Evolutionary conservation across 768 basidiomycete species (phyloP).

Genomic region (Russula sp.): DNA sequence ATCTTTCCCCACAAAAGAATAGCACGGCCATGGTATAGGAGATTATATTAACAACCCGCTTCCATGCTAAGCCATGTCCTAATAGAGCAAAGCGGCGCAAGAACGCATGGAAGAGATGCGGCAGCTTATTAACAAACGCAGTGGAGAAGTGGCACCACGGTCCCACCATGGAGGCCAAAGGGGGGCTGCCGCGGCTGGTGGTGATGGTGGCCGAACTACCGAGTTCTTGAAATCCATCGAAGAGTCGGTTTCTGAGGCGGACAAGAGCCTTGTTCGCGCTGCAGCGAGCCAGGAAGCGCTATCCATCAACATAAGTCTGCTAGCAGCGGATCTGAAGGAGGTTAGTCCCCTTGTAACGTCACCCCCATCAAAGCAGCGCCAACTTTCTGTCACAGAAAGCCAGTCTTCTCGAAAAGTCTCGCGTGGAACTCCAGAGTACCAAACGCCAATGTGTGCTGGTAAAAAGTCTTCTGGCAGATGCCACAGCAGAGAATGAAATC

Average conservation of each 20-base stretch:
- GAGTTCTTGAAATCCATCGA: conserved; percentile 50
- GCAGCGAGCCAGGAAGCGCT: conserved; percentile 55
- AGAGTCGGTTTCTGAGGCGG: conserved; percentile 54
- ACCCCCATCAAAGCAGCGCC: neutral
- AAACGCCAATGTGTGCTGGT: conserved; percentile 77
- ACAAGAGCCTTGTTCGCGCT: conserved; percentile 52
- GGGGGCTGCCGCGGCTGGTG: conserved; percentile 37
- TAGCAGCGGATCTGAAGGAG: conserved; percentile 55
- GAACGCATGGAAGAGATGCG: conserved; percentile 84
- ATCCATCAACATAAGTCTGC: conserved; percentile 47
- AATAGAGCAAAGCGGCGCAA: conserved; percentile 69
- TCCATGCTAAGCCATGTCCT: conserved; percentile 11
- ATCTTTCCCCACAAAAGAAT: conserved; percentile 47
- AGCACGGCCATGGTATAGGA: conserved; percentile 37
- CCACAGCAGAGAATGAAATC: conserved; percentile 84
- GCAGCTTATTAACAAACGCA: conserved; percentile 61
- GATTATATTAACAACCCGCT: conserved; percentile 34
- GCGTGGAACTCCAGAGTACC: conserved; percentile 62
- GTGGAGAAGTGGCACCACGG: conserved; percentile 42
- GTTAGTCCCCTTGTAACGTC: conserved; percentile 39
- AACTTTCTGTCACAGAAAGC: conserved; percentile 45
- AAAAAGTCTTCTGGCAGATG: conserved; percentile 71
- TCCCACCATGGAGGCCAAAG: conserved; percentile 30
- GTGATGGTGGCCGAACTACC: conserved; percentile 31
- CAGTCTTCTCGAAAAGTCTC: conserved; percentile 58